Conservation (phyloP, 148 eudicot genomes). For the Rhododendron henanense region DNA sequence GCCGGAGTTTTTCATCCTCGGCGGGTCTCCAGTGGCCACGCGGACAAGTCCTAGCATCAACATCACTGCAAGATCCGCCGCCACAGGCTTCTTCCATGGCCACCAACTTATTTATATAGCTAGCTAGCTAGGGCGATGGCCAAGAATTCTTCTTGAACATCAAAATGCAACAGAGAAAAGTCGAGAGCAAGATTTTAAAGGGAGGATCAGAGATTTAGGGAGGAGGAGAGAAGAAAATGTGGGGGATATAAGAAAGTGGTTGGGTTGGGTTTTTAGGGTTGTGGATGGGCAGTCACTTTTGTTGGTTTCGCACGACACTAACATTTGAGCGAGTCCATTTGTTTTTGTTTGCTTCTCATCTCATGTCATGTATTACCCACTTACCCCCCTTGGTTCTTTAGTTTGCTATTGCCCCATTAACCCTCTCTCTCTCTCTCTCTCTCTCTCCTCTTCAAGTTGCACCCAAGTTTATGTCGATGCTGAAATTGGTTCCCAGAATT, state of each 20-base stretch:
- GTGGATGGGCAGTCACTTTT: slow-evolving; percentile 87
- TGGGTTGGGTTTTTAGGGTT: slow-evolving; percentile 66
- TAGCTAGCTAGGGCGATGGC: neutral
- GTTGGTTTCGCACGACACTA: slow-evolving; percentile 74
- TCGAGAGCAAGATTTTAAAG: slow-evolving; percentile 12
- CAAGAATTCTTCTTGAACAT: neutral
- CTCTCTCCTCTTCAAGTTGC: neutral
- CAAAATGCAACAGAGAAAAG: slow-evolving; percentile 8
- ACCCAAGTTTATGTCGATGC: neutral
- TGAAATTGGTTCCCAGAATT: neutral
- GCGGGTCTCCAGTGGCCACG: slow-evolving; percentile 98
- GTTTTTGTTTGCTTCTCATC: neutral
- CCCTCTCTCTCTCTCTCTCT: neutral
- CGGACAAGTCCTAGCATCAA: slow-evolving; percentile 50
- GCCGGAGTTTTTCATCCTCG: slow-evolving; percentile 84
- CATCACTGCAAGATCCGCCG: slow-evolving; percentile 37
- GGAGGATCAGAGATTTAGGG: slow-evolving; percentile 11
- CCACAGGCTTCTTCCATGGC: slow-evolving; percentile 41
- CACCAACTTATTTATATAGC: neutral
- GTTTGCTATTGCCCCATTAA: slow-evolving; percentile 3
- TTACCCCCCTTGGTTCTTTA: slow-evolving; percentile 11
- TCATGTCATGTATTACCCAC: neutral
- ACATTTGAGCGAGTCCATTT: slow-evolving; percentile 19
- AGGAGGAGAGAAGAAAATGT: slow-evolving; percentile 26
- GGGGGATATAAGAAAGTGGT: slow-evolving; percentile 26